A percentile compares a stretch with the other conserved stretches of the same genome.
These are phyloP conservation scores for Henckelia pumila DNA, from an alignment of 257 asterid species.

Conservation along the genomic window DNA sequence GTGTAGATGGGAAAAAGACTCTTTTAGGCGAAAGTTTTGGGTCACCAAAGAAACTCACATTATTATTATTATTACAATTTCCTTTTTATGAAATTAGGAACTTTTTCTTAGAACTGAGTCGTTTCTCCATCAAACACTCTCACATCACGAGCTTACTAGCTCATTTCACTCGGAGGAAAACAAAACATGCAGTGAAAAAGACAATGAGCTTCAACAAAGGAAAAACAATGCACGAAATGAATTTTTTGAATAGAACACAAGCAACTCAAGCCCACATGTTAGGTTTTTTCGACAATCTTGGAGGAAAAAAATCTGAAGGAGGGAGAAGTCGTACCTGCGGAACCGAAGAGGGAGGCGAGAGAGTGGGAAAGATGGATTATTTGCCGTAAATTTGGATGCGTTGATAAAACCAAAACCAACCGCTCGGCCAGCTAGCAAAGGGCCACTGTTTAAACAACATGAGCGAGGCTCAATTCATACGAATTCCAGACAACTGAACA, in stretches of 20 bases:
- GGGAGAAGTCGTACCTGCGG: slow-evolving; percentile 45
- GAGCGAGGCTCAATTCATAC: neutral
- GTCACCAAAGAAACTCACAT: no score
- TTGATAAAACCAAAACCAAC: slow-evolving; percentile 29
- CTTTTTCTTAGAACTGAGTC: no score
- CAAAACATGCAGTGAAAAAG: neutral
- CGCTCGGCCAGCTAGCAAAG: neutral
- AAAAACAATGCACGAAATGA: neutral
- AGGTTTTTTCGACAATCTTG: neutral
- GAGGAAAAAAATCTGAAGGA: slow-evolving; percentile 13
- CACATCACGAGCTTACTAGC: neutral
- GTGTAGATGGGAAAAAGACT: no score
- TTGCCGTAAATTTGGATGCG: slow-evolving; percentile 36
- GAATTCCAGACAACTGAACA: neutral
- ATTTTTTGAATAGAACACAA: neutral
- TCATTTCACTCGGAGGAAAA: neutral
- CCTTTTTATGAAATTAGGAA: no score
- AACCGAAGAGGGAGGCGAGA: slow-evolving; percentile 37
- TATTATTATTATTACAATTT: no score
- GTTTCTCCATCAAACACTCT: no score
- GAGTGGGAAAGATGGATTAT: slow-evolving; percentile 22
- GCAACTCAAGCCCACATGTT: neutral
- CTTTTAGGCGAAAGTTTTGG: no score
- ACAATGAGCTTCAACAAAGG: neutral
- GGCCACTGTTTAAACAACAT: neutral